Evolutionary conservation across 345 rosid genomes (phyloP).

Genomic region (Camelina hispida): DNA sequence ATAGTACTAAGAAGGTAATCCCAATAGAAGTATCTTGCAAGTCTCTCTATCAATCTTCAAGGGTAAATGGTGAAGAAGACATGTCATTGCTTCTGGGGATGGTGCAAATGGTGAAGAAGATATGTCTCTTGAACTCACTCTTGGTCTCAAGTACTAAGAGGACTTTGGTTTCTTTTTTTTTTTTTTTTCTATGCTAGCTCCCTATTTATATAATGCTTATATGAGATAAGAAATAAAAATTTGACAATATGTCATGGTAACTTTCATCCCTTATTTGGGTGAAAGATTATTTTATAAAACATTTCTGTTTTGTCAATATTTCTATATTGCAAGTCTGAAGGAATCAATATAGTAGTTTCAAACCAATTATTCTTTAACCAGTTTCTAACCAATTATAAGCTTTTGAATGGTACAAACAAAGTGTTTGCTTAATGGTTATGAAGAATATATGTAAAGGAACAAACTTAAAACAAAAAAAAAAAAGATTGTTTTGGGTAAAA

Average conservation of each 20-base stretch:
- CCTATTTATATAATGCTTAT: constrained; percentile 15
- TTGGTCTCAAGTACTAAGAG: constrained; percentile 27
- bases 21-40: constrained; percentile 1
- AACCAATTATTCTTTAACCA: no score
- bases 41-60: constrained; percentile 25
- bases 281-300: neutral
- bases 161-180: constrained; percentile 1
- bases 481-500: no score
- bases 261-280: constrained; percentile 1
- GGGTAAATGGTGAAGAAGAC: neutral
- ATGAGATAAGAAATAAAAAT: constrained; percentile 19
- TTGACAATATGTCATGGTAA: neutral
- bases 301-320: neutral
- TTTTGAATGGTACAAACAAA: no score
- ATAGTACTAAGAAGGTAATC: neutral
- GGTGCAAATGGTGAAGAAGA: neutral
- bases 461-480: no score
- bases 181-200: no score
- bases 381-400: no score
- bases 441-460: no score
- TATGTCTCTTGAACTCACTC: constrained; percentile 35
- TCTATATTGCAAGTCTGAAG: no score
- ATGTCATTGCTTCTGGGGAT: neutral
- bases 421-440: no score
- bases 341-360: no score